Percentiles rank a stretch among this genome's conserved stretches.
Conservation (phyloP, 2,329 filamentous ascomycete genomes). For the Cyphellophora europaea region DNA sequence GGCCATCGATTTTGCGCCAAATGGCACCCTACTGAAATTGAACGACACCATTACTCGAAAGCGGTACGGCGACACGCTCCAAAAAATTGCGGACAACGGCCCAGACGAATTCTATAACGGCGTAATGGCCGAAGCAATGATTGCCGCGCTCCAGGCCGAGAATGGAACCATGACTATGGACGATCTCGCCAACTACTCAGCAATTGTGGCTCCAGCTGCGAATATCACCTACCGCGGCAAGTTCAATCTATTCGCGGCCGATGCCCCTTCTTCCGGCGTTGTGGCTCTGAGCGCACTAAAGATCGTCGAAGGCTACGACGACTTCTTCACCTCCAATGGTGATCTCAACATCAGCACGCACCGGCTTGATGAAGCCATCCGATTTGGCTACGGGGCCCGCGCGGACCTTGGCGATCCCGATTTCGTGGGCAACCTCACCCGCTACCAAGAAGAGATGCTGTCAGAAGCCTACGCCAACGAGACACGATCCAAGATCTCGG, state of each 20-base stretch:
- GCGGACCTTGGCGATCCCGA: constrained; percentile 73
- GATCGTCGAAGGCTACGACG: constrained; percentile 66
- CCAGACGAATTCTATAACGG: constrained; percentile 66
- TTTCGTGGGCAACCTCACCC: constrained; percentile 55
- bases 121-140: constrained; percentile 62
- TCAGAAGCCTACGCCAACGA: constrained; percentile 47
- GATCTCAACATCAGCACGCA: constrained; percentile 63
- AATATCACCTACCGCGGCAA: constrained; percentile 58
- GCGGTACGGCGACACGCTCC: constrained; percentile 70
- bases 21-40: constrained; percentile 60
- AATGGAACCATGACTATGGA: constrained; percentile 81
- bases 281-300: constrained; percentile 71
- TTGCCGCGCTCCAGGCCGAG: constrained; percentile 54
- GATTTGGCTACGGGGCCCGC: constrained; percentile 76
- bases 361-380: constrained; percentile 76
- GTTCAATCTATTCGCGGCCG: constrained; percentile 60
- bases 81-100: constrained; percentile 65
- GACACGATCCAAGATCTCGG: constrained; percentile 60
- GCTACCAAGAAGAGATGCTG: constrained; percentile 61
- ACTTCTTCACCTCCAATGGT: constrained; percentile 48
- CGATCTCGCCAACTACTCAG: constrained; percentile 65
- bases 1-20: constrained; percentile 81
- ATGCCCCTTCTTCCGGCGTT: constrained; percentile 68
- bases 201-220: constrained; percentile 55
- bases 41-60: constrained; percentile 73